These are phyloP conservation scores for Debaryomyces coudertii DNA, from an alignment of 1,139 yeast species.

Conservation along the genomic window DNA sequence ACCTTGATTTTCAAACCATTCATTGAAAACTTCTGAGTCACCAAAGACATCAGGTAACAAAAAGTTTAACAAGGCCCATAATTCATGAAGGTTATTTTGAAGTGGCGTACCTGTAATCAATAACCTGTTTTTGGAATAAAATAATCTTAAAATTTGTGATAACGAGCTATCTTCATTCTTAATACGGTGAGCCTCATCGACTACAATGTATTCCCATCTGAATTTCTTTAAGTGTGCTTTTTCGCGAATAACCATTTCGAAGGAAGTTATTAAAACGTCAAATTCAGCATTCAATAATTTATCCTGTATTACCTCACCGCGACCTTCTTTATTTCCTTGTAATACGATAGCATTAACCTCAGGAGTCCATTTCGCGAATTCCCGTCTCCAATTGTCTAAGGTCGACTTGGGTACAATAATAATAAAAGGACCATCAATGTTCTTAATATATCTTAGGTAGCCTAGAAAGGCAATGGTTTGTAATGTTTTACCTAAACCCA, in stretches of 20 bases:
- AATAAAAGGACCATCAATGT: constrained; percentile 87
- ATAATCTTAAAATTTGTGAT: constrained; percentile 85
- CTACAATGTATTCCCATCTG: constrained; percentile 91
- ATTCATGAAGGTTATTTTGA: constrained; percentile 91
- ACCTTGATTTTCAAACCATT: constrained; percentile 68
- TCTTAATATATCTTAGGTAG: constrained; percentile 74
- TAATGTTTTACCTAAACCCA: constrained; percentile 54
- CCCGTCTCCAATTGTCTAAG: constrained; percentile 93
- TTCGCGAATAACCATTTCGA: constrained; percentile 90
- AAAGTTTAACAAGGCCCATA: constrained; percentile 93
- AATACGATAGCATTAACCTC: constrained; percentile 85
- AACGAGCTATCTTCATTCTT: constrained; percentile 91
- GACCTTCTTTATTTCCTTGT: constrained; percentile 84
- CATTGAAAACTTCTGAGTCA: constrained; percentile 85
- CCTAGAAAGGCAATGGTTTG: constrained; percentile 71
- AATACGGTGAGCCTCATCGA: constrained; percentile 96
- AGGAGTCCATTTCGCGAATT: constrained; percentile 93
- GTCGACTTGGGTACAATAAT: constrained; percentile 96
- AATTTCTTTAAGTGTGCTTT: constrained; percentile 78
- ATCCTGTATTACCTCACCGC: constrained; percentile 62
- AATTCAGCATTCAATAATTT: constrained; percentile 71
- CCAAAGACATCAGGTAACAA: constrained; percentile 93
- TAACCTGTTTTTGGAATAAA: constrained; percentile 81
- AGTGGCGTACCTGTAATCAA: constrained; percentile 95
- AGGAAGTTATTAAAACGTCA: constrained; percentile 88